Evolutionary conservation across 2,329 filamentous ascomycete genomes (phyloP), one percentile per base, ranked within the genome.

Genomic region (Botrytis cinerea): DNA sequence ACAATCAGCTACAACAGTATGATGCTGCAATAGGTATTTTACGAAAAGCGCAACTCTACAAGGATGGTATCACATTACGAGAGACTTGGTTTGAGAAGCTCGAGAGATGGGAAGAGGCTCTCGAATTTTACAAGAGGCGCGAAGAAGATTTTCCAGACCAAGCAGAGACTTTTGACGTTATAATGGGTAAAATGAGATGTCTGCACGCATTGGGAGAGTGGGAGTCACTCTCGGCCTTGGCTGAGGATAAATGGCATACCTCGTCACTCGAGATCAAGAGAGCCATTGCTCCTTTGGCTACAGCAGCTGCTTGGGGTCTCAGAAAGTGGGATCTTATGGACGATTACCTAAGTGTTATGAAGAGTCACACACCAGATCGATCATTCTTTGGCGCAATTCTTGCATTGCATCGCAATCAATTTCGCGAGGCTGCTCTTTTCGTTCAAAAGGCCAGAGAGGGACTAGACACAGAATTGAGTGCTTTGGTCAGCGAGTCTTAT

Each of bases 141-240:
- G 95, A 98, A 79, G 83, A 85, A 70, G 91, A 94, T 77, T 89
- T 91, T 75, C 86, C 86, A 18, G 84, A 86, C 54, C 94, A 94
- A 0, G 94, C 98, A 73, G 95, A 98, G 72, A 94, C 94, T 0
- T 94, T 99, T 75, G 96, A 98, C 74, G 94, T 99, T 71, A 94
- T 97, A 48, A 98, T 99, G 95, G 96, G 96, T 77, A 99, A 99
- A 84, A 99, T 99, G 96, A 91, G 96, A 66, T 99, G 96, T 86
- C 85, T 98, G 76, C 96, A 99, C 81, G 97, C 96, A 14, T 87
- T 99, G 51, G 96, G 96, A 75, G 96, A 99, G 82, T 99, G 96
- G 96, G 97, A 98, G 78, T 90, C 94, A 6, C 86, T 99, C 25
- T 97, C 95, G 0, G 91, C 90, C 67, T 86, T 99, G 72, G 95